Conservation (phyloP, 495 filamentous ascomycete species). For the Gamarada debralockiae region DNA sequence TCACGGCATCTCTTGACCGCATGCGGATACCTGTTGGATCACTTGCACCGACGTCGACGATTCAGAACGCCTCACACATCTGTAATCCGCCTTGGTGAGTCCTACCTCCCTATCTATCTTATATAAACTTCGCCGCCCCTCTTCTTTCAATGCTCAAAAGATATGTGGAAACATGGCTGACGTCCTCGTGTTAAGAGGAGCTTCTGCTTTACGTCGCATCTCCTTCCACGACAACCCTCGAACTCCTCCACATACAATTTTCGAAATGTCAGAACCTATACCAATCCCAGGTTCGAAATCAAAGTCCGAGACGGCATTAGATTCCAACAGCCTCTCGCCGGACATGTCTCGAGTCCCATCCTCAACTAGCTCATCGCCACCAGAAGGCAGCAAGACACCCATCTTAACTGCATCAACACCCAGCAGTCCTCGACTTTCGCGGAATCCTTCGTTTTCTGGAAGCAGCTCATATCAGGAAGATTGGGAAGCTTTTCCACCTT, state of each 20-base stretch:
- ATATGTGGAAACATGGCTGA: conserved; percentile 31
- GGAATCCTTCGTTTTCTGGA: conserved; percentile 70
- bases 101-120: background rate
- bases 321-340: conserved; percentile 17
- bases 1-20: background rate
- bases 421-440: conserved; percentile 56
- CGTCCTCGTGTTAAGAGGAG: conserved; percentile 33
- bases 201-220: conserved; percentile 33
- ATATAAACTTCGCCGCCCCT: background rate
- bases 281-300: conserved; percentile 22
- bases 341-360: conserved; percentile 23
- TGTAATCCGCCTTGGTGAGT: conserved; percentile 1
- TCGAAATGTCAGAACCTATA: conserved; percentile 44
- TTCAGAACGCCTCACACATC: background rate
- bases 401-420: conserved; percentile 38
- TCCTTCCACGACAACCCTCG: conserved; percentile 34
- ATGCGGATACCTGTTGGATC: conserved; percentile 12
- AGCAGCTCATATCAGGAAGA: conserved; percentile 82
- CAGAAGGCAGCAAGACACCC: conserved; percentile 39
- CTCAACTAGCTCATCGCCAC: conserved; percentile 33
- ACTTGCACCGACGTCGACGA: conserved; percentile 8
- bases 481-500: conserved; percentile 77
- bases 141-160: background rate
- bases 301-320: conserved; percentile 7
- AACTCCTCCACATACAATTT: conserved; percentile 30